Evolutionary conservation across 805 yeast genomes (phyloP), one percentile per base, ranked within the genome.

Genomic region (Kodamaea laetipori): DNA sequence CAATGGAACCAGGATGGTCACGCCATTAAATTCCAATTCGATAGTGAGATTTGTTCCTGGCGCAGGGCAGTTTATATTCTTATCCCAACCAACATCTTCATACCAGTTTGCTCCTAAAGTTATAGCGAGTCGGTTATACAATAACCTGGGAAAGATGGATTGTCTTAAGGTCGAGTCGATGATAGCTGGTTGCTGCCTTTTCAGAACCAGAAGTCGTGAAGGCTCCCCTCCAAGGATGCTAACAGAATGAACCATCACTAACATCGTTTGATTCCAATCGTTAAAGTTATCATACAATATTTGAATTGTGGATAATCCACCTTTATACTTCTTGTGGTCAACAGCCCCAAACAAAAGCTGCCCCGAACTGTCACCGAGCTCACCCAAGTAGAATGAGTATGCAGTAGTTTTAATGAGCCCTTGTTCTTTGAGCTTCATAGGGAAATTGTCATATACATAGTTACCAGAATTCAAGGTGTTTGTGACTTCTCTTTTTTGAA

Each of bases 261-360:
- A 15, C 23, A 16, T 6, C 52, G 18, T 61, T 51, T 7, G 26
- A 3, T n/a, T n/a, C n/a, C n/a, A n/a, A n/a, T n/a, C n/a, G n/a
- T n/a, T n/a, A n/a, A n/a, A n/a, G n/a, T n/a, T n/a, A n/a, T n/a
- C n/a, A 12, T 80, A 79, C 44, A 78, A 66, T 30, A 34, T 21
- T 13, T 26, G 34, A 23, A 39, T 16, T 2, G 67, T 53, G 16
- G 48, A 51, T 48, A 74, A 55, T 1, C 51, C 55, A 13, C 88
- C 89, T 0, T 61, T 42, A 58, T 77, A 82, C 61, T 83, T 84
- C 31, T 77, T 71, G 46, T 74, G 76, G 54, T 85, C 92, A 16
- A 81, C 74, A 24, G 83, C 94, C 39, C 94, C 92, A 66, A 85
- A 85, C 36, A 85, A 58, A 15, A 85, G 66, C n/a, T 71, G 61